These are phyloP conservation scores for Trichoderma endophyticum DNA, from an alignment of 2,329 filamentous ascomycete species.

Conservation along the genomic window DNA sequence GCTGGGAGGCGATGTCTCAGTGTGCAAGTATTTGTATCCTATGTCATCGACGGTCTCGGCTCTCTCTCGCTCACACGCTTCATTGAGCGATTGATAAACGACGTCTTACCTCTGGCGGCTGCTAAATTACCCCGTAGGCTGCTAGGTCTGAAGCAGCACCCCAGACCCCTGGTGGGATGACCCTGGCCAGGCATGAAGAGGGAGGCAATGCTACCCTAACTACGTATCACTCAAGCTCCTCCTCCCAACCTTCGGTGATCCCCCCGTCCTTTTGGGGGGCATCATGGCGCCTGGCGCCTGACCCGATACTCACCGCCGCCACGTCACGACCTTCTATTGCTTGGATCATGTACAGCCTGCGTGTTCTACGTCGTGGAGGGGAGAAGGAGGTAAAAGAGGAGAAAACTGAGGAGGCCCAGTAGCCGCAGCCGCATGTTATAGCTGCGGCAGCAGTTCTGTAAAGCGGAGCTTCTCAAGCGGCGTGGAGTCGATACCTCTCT, in stretches of 20 bases:
- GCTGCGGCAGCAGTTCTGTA: background rate
- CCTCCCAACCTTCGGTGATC: background rate
- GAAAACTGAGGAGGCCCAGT: background rate
- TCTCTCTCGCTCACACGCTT: background rate
- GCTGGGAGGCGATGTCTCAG: background rate
- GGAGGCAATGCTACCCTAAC: slow-evolving; percentile 15
- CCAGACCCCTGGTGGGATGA: background rate
- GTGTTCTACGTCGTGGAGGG: background rate
- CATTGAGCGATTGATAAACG: background rate
- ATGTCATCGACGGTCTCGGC: background rate
- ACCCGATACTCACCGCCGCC: slow-evolving; percentile 18
- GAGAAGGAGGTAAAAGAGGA: slow-evolving; percentile 3
- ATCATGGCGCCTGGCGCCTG: slow-evolving; percentile 12
- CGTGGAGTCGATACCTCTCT: slow-evolving; percentile 8
- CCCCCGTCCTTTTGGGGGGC: background rate
- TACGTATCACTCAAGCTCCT: slow-evolving; percentile 1
- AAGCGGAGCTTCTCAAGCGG: background rate
- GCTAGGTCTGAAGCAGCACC: background rate
- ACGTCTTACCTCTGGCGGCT: background rate
- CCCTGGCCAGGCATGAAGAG: slow-evolving; percentile 10
- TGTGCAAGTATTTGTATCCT: background rate
- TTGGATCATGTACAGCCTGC: background rate
- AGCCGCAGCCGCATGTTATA: slow-evolving; percentile 7
- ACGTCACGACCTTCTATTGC: slow-evolving; percentile 17
- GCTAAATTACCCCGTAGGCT: background rate